Base-by-base conservation (phyloP, 2,329 filamentous ascomycete genomes). In the Paraconiothyrium brasiliense region DNA sequence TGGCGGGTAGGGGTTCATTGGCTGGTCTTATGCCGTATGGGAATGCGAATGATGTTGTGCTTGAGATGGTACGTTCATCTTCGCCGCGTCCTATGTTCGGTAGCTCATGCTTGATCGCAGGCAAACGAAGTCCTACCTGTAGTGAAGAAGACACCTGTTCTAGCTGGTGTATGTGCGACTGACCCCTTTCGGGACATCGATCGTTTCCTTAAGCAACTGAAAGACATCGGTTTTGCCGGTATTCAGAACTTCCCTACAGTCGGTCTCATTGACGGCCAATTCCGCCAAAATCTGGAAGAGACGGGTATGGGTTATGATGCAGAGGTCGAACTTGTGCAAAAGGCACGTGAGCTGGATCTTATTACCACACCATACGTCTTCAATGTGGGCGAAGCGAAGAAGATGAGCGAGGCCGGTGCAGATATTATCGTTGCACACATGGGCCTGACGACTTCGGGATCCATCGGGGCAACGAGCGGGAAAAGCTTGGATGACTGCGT, bases 191-290 rank as follows among this genome's bases (percentile, higher is more conserved):
- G 87, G 34, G 81, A 84, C 59, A 90, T 91, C 73, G 78, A 83
- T 2, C 71, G 76, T 5, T 91, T 92, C 69, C 80, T 92, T 16
- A 71, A 75, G 20, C 84, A 91, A 71, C 79, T 92, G 39, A 84
- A 85, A 58, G 83, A 83, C 1, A 76, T 90, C 16, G 90, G 90
- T 0, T 91, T 92, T 65, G 85, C 86, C 1, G 90, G 90, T 1
- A 84, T 92, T 14, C 90, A 92, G 74, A 92, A 92, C 69, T 92
- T 92, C 72, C 90, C 90, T 0, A 92, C 90, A 0, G 89, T 92
- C 1, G 90, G 90, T 0, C 79, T 92, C 24, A 88, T 92, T 39
- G 90, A 92, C 73, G 89, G 89, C 1, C 82, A 82, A 13, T 92
- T 92, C 72, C 84, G 90, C 13, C 82, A 83, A 24, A 89, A 89